These are phyloP conservation scores for Tephrocybe sp. DNA, from an alignment of 768 basidiomycete genomes.

Conservation along the genomic window DNA sequence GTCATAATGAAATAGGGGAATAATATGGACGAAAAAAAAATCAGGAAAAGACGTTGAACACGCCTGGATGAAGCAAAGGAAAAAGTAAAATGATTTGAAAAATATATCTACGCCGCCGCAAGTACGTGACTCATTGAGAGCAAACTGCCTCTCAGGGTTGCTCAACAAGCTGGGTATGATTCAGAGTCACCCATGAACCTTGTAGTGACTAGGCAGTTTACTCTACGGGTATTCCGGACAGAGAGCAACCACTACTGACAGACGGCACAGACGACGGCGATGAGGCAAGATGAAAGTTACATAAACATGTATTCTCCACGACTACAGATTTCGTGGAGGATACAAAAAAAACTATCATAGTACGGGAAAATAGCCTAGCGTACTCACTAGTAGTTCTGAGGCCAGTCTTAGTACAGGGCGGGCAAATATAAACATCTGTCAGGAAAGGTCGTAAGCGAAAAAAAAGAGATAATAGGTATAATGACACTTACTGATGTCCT, in stretches of 20 bases:
- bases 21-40: constrained; percentile 9
- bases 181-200: constrained; percentile 21
- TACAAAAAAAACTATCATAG: constrained; percentile 24
- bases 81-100: constrained; percentile 1
- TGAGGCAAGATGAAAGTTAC: constrained; percentile 27
- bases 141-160: constrained; percentile 25
- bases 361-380: constrained; percentile 33
- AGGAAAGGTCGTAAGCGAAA: neutral
- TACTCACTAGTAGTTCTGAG: constrained; percentile 79
- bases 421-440: constrained; percentile 58
- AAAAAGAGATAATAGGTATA: neutral
- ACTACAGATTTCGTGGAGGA: constrained; percentile 32
- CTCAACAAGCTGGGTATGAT: constrained; percentile 19
- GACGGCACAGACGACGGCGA: constrained; percentile 13
- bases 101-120: constrained; percentile 14
- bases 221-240: constrained; percentile 20
- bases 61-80: no score
- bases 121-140: constrained; percentile 18
- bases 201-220: constrained; percentile 19
- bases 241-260: constrained; percentile 20
- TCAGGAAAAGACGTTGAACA: constrained; percentile 5
- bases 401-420: constrained; percentile 60
- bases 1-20: constrained; percentile 8
- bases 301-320: constrained; percentile 34
- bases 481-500: constrained; percentile 72